Evolutionary conservation across 257 asterid species (phyloP).

Genomic region (Nemophila menziesii): DNA sequence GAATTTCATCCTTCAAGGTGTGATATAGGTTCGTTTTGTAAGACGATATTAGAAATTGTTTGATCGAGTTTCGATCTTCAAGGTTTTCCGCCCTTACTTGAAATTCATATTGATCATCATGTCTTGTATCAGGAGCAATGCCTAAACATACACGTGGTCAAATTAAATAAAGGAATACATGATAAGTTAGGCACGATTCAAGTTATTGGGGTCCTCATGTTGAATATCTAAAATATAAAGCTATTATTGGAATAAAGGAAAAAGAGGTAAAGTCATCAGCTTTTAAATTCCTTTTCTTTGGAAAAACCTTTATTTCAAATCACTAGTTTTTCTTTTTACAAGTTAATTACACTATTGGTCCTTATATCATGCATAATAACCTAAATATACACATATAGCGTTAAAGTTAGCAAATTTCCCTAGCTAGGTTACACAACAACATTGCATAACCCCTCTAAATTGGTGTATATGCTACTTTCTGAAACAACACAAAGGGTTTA

Average conservation of each 20-base stretch:
- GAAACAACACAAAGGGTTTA: too few relatives aligned
- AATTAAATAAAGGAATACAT: too few relatives aligned
- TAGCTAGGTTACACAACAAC: too few relatives aligned
- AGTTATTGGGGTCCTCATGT: background rate
- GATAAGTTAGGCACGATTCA: too few relatives aligned
- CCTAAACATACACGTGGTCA: conserved; percentile 26
- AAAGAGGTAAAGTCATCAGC: background rate
- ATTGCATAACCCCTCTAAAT: too few relatives aligned
- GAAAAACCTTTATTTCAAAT: background rate
- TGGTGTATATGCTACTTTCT: too few relatives aligned
- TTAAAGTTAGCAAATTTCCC: too few relatives aligned
- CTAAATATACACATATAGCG: too few relatives aligned
- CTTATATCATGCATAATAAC: too few relatives aligned
- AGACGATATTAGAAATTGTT: conserved; percentile 45
- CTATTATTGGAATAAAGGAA: background rate
- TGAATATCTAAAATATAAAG: background rate
- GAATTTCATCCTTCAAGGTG: conserved; percentile 43
- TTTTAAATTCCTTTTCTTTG: background rate
- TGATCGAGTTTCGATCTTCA: conserved; percentile 41
- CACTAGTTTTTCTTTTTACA: background rate
- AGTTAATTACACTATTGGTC: too few relatives aligned
- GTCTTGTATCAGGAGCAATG: conserved; percentile 55
- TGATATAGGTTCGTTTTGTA: conserved; percentile 50
- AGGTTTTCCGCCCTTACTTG: conserved; percentile 30
- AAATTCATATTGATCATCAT: conserved; percentile 46